Percentiles rank a stretch among this genome's conserved stretches.
These are phyloP conservation scores for Alternaria incomplexa DNA, from an alignment of 2,329 filamentous ascomycete species.

Conservation along the genomic window DNA sequence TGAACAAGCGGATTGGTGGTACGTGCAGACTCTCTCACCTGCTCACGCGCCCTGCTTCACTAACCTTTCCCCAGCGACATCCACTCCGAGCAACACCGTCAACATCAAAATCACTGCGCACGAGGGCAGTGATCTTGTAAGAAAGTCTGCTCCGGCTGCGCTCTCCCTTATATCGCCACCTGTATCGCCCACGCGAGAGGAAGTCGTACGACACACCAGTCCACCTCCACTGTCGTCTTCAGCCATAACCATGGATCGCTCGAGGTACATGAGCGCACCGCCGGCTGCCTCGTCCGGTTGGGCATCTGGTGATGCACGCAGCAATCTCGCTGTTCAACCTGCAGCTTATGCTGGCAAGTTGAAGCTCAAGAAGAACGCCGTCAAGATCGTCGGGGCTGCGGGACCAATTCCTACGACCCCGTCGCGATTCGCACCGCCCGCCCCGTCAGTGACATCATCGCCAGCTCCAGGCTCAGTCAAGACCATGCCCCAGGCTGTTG, in stretches of 20 bases:
- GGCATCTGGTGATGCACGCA: constrained; percentile 12
- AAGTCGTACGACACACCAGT: background rate
- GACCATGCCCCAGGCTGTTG: constrained; percentile 7
- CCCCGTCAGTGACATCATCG: background rate
- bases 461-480: constrained; percentile 9
- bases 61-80: constrained; percentile 3
- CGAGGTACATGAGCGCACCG: constrained; percentile 10
- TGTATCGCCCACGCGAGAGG: constrained; percentile 6
- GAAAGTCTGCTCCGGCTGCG: background rate
- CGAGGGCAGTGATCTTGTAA: background rate
- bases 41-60: background rate
- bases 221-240: background rate
- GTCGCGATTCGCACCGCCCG: background rate
- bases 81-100: constrained; percentile 2
- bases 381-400: constrained; percentile 34
- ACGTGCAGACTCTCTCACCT: constrained; percentile 1
- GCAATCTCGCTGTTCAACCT: constrained; percentile 33
- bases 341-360: constrained; percentile 16
- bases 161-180: constrained; percentile 9
- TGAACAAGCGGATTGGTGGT: constrained; percentile 11
- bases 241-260: constrained; percentile 19
- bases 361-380: constrained; percentile 38
- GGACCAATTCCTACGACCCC: background rate
- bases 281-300: background rate
- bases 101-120: background rate